Conservation (phyloP, 371 early-diverging fungal genomes). For the Apophysomyces trapeziformis region DNA sequence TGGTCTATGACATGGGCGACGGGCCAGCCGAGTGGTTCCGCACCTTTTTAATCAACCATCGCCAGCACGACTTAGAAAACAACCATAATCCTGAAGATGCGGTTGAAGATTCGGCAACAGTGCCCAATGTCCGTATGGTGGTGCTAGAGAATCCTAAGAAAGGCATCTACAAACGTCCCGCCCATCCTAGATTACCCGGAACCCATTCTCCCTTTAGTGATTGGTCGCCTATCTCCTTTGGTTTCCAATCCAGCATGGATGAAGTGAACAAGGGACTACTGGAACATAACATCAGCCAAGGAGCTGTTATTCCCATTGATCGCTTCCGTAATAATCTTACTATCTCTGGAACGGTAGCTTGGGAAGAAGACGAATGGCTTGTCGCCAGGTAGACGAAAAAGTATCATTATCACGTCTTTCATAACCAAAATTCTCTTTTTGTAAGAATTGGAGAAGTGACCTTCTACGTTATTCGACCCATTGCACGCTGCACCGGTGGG, state of each 20-base stretch:
- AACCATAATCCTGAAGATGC: conserved; percentile 26
- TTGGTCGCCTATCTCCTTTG: conserved; percentile 52
- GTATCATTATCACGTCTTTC: too few relatives aligned
- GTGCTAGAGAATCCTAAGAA: conserved; percentile 37
- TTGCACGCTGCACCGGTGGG: conserved; percentile 45
- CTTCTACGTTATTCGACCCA: conserved; percentile 46
- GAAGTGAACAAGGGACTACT: conserved; percentile 37
- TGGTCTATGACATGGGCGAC: conserved; percentile 50
- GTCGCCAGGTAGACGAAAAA: conserved; percentile 36
- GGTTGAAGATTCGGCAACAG: conserved; percentile 1
- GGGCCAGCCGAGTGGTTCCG: conserved; percentile 42
- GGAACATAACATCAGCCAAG: conserved; percentile 34
- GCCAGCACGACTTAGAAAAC: conserved; percentile 32
- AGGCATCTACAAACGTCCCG: conserved; percentile 35
- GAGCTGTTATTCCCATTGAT: conserved; percentile 38
- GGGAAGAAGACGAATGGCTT: conserved; percentile 58
- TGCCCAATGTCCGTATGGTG: conserved; percentile 34
- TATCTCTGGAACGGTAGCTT: conserved; percentile 45
- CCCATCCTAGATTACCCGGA: conserved; percentile 45
- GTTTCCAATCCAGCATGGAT: conserved; percentile 36
- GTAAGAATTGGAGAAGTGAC: conserved; percentile 51
- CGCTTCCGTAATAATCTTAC: conserved; percentile 52
- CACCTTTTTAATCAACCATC: conserved; percentile 33
- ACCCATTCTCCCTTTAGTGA: conserved; percentile 46
- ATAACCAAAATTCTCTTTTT: not conserved